Evolutionary conservation across 2,329 filamentous ascomycete genomes (phyloP).

Genomic region (Stenocarpella maydis): DNA sequence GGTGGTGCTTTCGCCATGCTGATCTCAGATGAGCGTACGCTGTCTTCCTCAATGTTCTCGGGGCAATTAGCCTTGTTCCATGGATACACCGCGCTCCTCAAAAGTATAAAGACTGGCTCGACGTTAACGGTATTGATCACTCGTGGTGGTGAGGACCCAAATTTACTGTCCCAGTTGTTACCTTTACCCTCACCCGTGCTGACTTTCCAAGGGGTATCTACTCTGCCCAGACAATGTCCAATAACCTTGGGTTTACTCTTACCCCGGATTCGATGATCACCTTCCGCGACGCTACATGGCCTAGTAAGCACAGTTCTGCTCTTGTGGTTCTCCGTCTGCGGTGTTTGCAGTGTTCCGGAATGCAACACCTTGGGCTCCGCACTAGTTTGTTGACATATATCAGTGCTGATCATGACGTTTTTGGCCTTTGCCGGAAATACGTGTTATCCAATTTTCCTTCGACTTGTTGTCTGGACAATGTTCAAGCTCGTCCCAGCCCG

Average conservation of each 20-base stretch:
- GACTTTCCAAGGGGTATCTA: conserved; percentile 47
- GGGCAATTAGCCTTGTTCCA: conserved; percentile 55
- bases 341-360: no score
- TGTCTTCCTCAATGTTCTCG: conserved; percentile 54
- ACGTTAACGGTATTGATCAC: conserved; percentile 48
- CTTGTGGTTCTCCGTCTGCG: no score
- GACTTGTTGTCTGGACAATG: conserved; percentile 65
- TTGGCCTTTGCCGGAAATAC: conserved; percentile 63
- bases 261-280: conserved; percentile 62
- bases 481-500: conserved; percentile 54
- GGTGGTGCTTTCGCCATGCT: not conserved
- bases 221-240: conserved; percentile 55
- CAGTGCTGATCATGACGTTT: conserved; percentile 55
- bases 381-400: no score
- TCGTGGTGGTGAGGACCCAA: conserved; percentile 52
- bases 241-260: conserved; percentile 63
- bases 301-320: conserved; percentile 32
- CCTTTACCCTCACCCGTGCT: not conserved
- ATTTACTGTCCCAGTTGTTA: not conserved
- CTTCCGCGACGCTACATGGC: conserved; percentile 54
- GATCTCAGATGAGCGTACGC: conserved; percentile 50
- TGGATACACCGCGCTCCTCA: conserved; percentile 54
- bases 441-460: conserved; percentile 64
- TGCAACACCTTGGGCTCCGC: no score
- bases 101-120: conserved; percentile 52